Conservation (phyloP, 1,284 basidiomycete genomes). For the Entoloma clypeatum region DNA sequence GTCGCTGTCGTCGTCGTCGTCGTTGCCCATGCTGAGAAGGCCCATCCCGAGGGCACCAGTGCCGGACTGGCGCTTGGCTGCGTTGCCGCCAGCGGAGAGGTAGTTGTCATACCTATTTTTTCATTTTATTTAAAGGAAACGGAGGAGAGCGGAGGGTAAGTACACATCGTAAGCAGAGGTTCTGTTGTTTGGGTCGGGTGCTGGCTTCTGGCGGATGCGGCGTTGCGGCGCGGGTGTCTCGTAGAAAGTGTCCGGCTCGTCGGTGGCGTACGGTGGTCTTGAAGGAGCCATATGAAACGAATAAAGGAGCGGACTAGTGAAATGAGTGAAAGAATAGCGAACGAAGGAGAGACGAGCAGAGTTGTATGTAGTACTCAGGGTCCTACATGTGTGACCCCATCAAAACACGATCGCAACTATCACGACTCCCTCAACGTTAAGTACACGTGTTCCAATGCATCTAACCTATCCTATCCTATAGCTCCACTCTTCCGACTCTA, state of each 20-base stretch:
- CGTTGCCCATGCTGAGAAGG: slow-evolving; percentile 49
- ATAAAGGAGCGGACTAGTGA: slow-evolving; percentile 5
- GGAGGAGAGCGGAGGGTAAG: slow-evolving; percentile 26
- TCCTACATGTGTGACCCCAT: no score
- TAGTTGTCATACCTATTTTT: slow-evolving; percentile 60
- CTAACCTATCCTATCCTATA: no score
- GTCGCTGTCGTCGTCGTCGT: slow-evolving; percentile 46
- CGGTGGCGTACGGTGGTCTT: slow-evolving; percentile 64
- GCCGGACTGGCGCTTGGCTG: slow-evolving; percentile 44
- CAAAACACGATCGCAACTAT: no score
- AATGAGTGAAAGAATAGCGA: slow-evolving; percentile 9
- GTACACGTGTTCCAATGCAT: no score
- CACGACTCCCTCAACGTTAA: no score
- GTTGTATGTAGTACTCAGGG: not conserved
- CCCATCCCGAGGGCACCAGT: slow-evolving; percentile 51
- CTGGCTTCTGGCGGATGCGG: slow-evolving; percentile 37
- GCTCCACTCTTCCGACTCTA: no score
- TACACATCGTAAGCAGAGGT: slow-evolving; percentile 65
- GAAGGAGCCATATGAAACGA: slow-evolving; percentile 39
- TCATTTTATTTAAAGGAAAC: slow-evolving; percentile 7
- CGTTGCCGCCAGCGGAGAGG: slow-evolving; percentile 32
- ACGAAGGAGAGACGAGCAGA: slow-evolving; percentile 4
- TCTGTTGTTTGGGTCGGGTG: slow-evolving; percentile 42
- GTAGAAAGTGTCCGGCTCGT: slow-evolving; percentile 60
- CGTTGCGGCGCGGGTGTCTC: slow-evolving; percentile 38